Evolutionary conservation across 345 rosid species (phyloP).

Genomic region (Jatropha curcas): DNA sequence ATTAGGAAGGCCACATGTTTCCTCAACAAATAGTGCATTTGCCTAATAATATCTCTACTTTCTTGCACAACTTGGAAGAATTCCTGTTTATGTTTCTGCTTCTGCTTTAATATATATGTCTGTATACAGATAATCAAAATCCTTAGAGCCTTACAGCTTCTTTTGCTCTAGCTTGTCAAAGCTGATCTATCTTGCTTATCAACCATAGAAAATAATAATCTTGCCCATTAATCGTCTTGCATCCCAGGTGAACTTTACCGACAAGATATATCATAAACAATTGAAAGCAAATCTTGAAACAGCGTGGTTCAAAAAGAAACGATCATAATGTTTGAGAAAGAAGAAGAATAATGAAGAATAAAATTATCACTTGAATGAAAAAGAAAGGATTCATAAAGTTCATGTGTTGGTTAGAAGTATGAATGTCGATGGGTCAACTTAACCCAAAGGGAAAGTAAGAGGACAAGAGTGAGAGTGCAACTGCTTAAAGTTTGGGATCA

Average conservation of each 20-base stretch:
- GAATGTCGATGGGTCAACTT: slow-evolving; percentile 12
- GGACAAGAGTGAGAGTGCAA: not conserved
- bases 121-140: no score
- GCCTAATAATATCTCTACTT: no score
- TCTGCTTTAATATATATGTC: no score
- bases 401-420: not conserved
- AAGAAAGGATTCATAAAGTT: not conserved
- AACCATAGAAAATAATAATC: no score
- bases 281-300: not conserved
- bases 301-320: not conserved
- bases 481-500: not conserved
- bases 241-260: no score
- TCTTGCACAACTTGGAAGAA: not conserved
- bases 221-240: no score
- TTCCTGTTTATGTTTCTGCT: not conserved
- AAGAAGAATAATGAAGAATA: not conserved
- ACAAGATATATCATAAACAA: not conserved
- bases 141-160: no score
- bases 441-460: not conserved
- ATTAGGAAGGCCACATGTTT: not conserved
- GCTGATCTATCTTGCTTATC: no score
- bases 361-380: not conserved
- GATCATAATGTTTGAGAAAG: not conserved
- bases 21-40: no score
- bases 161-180: no score